Base-by-base conservation (phyloP, 2,329 filamentous ascomycete species). In the Colletotrichum sp. region DNA sequence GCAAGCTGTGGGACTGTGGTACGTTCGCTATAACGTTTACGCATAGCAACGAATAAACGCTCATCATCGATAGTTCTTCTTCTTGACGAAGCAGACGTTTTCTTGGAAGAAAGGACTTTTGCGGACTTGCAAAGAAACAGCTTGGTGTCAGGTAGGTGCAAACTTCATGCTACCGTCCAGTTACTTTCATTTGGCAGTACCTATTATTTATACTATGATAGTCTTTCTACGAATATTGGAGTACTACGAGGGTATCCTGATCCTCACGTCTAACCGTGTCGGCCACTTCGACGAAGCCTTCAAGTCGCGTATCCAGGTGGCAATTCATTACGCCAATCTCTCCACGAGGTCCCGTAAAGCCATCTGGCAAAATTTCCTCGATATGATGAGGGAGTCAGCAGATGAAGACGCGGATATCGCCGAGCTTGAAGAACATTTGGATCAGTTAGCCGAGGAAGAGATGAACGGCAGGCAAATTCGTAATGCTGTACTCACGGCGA, bases 341-440 rank as follows among this genome's bases (percentile, higher is more conserved):
- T 49, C 44, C n/a, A 49, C 4, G 18, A 49, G 0, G 1, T 49
- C 44, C 1, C 44, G 44, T 0, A 49, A 8, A 49, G 44, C 18
- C 3, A 49, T 49, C 6, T 49, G 44, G 44, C n/a, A 21, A 13
- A 49, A 49, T 3, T 49, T 49, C 1, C n/a, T 49, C 6, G 44
- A 49, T 0, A 21, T 49, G 44, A 49, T 49, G 0, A 6, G 8
- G 18, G 3, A 49, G 0, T 49, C 44, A 3, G 0, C 18, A 0
- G 44, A 49, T 21, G 44, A 49, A 13, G 44, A 49, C 1, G 44
- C 44, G 3, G 13, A 49, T 6, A 49, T 49, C 6, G 10, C 10
- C n/a, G 44, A 49, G n/a, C 44, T 49, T 7, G 44, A 49, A 49
- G 10, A 0, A 0, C 44, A 49, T 49, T 7, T 49, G 6, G 44